Conservation (phyloP, 345 rosid species). For the Eucalyptus decipiens region DNA sequence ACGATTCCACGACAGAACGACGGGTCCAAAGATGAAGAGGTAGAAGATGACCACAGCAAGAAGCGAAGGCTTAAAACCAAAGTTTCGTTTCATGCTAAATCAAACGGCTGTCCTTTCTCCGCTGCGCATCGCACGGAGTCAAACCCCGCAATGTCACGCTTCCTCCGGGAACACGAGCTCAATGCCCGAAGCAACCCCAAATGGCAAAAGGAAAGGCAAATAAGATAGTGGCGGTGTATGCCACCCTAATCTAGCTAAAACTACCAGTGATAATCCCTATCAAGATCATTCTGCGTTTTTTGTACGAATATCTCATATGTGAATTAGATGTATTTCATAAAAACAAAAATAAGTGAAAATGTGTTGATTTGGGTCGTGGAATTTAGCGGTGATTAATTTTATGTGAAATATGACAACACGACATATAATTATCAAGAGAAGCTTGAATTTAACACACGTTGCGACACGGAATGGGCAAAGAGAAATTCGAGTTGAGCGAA, state of each 20-base stretch:
- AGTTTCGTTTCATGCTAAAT: background rate
- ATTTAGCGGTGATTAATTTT: too few species aligned
- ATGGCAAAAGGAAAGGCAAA: too few species aligned
- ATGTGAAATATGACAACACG: too few species aligned
- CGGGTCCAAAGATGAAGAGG: background rate
- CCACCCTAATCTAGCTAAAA: background rate
- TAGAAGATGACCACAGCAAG: background rate
- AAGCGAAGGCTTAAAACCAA: background rate
- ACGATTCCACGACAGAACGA: background rate
- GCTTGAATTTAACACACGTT: too few species aligned
- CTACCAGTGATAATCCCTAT: too few species aligned
- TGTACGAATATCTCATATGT: too few species aligned
- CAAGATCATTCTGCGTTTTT: background rate
- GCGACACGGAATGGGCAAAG: too few species aligned
- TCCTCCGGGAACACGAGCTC: background rate
- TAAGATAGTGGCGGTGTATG: background rate
- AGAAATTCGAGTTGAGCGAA: too few species aligned
- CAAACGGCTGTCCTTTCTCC: background rate
- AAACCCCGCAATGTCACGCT: background rate
- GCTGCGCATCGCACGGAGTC: background rate
- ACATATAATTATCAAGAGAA: too few species aligned
- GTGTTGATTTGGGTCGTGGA: too few species aligned
- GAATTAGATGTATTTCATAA: too few species aligned
- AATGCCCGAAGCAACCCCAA: background rate
- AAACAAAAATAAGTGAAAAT: too few species aligned